Percentiles rank a stretch among this genome's conserved stretches.
Evolutionary conservation across 2,329 filamentous ascomycete genomes (phyloP).

Genomic region (Neoscytalidium dimidiatum): DNA sequence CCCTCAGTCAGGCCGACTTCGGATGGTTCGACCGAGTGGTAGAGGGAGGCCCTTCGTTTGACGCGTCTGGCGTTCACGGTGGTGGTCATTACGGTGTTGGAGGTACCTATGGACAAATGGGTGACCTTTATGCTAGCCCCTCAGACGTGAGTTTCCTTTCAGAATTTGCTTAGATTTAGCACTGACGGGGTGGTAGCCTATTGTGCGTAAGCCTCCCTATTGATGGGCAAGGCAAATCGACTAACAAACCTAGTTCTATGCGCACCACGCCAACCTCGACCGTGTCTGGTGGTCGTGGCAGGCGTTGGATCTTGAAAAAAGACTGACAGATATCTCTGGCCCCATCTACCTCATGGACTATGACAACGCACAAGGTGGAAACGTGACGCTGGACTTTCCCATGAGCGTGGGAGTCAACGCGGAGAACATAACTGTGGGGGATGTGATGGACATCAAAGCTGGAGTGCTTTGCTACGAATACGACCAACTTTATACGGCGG

Average conservation of each 20-base stretch:
- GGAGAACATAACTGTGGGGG: slow-evolving; percentile 15
- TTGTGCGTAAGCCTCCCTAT: background rate
- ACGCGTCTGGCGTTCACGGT: slow-evolving; percentile 47
- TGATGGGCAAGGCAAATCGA: background rate
- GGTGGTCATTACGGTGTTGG: slow-evolving; percentile 51
- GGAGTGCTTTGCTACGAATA: slow-evolving; percentile 20
- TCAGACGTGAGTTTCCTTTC: background rate
- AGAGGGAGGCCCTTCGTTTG: slow-evolving; percentile 24
- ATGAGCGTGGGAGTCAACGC: slow-evolving; percentile 14
- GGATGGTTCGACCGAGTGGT: slow-evolving; percentile 27
- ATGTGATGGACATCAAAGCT: slow-evolving; percentile 20
- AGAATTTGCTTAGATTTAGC: slow-evolving; percentile 40
- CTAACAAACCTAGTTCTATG: slow-evolving; percentile 19
- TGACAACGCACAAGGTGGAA: slow-evolving; percentile 4
- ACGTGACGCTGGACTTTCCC: slow-evolving; percentile 16
- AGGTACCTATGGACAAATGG: background rate
- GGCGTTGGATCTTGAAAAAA: slow-evolving; percentile 41
- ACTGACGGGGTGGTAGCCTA: slow-evolving; percentile 48
- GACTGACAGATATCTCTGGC: slow-evolving; percentile 27
- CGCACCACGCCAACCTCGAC: slow-evolving; percentile 53
- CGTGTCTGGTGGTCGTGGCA: slow-evolving; percentile 55
- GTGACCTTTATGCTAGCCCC: slow-evolving; percentile 6
- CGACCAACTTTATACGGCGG: slow-evolving; percentile 3
- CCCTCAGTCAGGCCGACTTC: slow-evolving; percentile 1
- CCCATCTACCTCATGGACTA: slow-evolving; percentile 20